Percentiles rank a stretch among this genome's conserved stretches.
These are phyloP conservation scores for Colletotrichum tropicale DNA, from an alignment of 2,329 filamentous ascomycete species.

Conservation along the genomic window DNA sequence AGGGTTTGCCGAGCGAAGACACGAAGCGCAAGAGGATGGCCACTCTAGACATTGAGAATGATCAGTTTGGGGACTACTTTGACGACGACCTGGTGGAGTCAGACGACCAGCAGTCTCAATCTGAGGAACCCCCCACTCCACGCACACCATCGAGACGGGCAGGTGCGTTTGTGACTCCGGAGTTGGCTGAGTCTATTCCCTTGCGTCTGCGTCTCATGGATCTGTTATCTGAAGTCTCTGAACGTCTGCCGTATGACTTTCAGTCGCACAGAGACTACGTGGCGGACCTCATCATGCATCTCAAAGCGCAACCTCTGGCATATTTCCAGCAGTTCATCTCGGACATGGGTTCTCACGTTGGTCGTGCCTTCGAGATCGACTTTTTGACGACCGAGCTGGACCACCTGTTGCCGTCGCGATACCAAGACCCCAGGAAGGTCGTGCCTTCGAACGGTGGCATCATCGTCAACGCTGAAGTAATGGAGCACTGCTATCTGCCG, in stretches of 20 bases:
- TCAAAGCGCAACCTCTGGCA: slow-evolving; percentile 63
- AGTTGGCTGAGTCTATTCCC: slow-evolving; percentile 58
- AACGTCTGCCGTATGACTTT: slow-evolving; percentile 48
- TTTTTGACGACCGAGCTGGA: slow-evolving; percentile 39
- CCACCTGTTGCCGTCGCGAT: slow-evolving; percentile 45
- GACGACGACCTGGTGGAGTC: slow-evolving; percentile 42
- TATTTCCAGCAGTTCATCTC: slow-evolving; percentile 61
- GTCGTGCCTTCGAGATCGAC: slow-evolving; percentile 6
- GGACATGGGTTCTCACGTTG: slow-evolving; percentile 3
- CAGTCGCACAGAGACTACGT: slow-evolving; percentile 59
- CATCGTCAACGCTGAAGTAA: slow-evolving; percentile 47
- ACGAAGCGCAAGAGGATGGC: slow-evolving; percentile 55
- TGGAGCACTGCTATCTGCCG: slow-evolving; percentile 67
- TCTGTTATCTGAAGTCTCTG: slow-evolving; percentile 52
- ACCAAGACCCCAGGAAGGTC: slow-evolving; percentile 45
- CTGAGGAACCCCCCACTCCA: slow-evolving; percentile 28
- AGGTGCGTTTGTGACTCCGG: slow-evolving; percentile 38
- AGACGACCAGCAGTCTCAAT: slow-evolving; percentile 50
- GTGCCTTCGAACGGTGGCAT: slow-evolving; percentile 39
- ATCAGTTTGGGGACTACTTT: slow-evolving; percentile 64
- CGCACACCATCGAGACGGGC: slow-evolving; percentile 15
- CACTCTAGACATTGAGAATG: slow-evolving; percentile 61
- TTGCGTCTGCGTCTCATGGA: slow-evolving; percentile 68
- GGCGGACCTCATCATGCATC: slow-evolving; percentile 58
- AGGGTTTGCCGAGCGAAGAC: slow-evolving; percentile 40